Percentiles rank a stretch among this genome's conserved stretches.
These are phyloP conservation scores for Bipolaris bicolor DNA, from an alignment of 2,329 filamentous ascomycete genomes.

Conservation along the genomic window DNA sequence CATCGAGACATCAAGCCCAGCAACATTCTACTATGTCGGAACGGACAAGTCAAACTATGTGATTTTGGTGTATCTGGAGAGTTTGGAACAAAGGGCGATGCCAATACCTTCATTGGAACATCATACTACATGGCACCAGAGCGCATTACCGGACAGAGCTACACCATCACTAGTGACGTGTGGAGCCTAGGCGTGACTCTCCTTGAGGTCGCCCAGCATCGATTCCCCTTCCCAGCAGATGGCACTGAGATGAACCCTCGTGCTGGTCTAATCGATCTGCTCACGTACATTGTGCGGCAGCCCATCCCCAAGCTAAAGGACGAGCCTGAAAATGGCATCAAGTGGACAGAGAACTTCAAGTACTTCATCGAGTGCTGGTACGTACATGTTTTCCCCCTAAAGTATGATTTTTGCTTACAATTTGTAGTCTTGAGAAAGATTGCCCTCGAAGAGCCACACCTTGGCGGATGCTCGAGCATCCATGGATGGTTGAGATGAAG, in stretches of 20 bases:
- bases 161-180: conserved; percentile 98
- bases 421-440: conserved; percentile 86
- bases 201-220: conserved; percentile 98
- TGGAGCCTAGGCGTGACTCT: conserved; percentile 97
- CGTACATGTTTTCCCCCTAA: conserved; percentile 49
- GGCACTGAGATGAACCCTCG: conserved; percentile 94
- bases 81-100: conserved; percentile 97
- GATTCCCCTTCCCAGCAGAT: conserved; percentile 97
- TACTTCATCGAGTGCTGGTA: conserved; percentile 99
- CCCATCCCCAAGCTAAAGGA: conserved; percentile 95
- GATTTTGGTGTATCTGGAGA: conserved; percentile 98
- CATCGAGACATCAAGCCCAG: conserved; percentile 98
- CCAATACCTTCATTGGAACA: conserved; percentile 98
- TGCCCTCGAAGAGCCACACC: conserved; percentile 84
- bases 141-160: conserved; percentile 94
- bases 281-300: conserved; percentile 97
- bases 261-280: conserved; percentile 88
- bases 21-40: conserved; percentile 89
- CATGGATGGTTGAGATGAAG: conserved; percentile 98
- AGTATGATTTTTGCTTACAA: conserved; percentile 30
- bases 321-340: conserved; percentile 85
- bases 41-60: conserved; percentile 92
- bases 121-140: conserved; percentile 99
- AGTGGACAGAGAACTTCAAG: conserved; percentile 97
- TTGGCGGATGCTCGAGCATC: conserved; percentile 98